Percentiles rank a stretch among this genome's conserved stretches.
These are phyloP conservation scores for Corchorus capsularis DNA, from an alignment of 345 rosid genomes.

Conservation along the genomic window DNA sequence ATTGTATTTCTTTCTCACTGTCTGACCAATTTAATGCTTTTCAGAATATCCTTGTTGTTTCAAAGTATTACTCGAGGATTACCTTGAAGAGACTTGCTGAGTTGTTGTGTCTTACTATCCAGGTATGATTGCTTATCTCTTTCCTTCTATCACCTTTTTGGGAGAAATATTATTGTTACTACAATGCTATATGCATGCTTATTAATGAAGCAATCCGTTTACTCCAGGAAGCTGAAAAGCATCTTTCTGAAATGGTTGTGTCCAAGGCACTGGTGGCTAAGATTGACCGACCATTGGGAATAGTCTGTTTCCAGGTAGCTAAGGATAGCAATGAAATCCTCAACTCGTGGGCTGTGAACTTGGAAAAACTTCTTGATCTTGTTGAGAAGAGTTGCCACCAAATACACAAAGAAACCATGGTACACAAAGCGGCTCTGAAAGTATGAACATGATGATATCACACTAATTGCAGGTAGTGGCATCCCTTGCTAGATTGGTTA, in stretches of 20 bases:
- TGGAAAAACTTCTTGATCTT: slow-evolving; percentile 96
- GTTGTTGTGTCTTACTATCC: slow-evolving; percentile 77
- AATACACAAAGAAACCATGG: slow-evolving; percentile 96
- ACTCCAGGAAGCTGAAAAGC: slow-evolving; percentile 88
- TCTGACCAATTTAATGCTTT: slow-evolving; percentile 26
- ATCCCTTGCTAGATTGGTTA: background rate
- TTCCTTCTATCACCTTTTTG: background rate
- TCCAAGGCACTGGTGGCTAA: slow-evolving; percentile 89
- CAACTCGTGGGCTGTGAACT: slow-evolving; percentile 82
- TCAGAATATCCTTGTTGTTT: slow-evolving; percentile 97
- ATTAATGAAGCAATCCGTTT: background rate
- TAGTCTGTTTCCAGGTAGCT: slow-evolving; percentile 72
- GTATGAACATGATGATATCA: slow-evolving; percentile 40
- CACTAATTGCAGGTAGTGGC: slow-evolving; percentile 22
- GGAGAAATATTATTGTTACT: background rate
- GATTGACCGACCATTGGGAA: slow-evolving; percentile 84
- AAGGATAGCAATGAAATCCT: slow-evolving; percentile 94
- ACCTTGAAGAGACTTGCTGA: slow-evolving; percentile 87
- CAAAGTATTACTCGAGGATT: slow-evolving; percentile 91
- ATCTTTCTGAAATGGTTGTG: slow-evolving; percentile 98
- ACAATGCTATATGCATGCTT: background rate
- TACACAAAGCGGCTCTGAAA: slow-evolving; percentile 77
- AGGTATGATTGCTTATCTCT: slow-evolving; percentile 39
- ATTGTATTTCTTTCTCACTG: background rate
- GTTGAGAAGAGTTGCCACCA: slow-evolving; percentile 97